Base-by-base conservation (phyloP, 2,329 filamentous ascomycete species). In the Bipolaris victoriae region DNA sequence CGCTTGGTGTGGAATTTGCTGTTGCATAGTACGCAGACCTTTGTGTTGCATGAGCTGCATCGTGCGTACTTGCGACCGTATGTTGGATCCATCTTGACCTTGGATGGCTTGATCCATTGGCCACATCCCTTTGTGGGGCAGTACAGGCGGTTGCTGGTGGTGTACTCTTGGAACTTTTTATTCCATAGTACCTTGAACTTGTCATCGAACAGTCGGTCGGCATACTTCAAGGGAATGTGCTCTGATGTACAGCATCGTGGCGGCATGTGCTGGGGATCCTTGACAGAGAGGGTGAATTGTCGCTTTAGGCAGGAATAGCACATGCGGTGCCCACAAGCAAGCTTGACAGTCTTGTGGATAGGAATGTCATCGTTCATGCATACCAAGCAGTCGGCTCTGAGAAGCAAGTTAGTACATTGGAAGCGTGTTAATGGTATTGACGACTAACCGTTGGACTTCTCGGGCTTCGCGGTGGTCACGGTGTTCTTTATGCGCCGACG, bases 141-240 rank as follows among this genome's bases (percentile, higher is more conserved):
- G 74, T 94, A 94, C 35, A 93, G 82, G 43, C 90, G 86, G 70
- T 91, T 90, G 49, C 84, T 85, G 0, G 88, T 88, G 4, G 89
- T 88, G 67, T 86, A 91, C 72, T 96, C 90, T 65, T 87, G 82
- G 69, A 88, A 95, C 69, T 92, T 94, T 56, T 83, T 84, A 72
- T 95, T 94, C 91, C 91, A 96, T 1, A 81, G 81, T 63, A 82
- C 86, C 78, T 95, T 94, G 81, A 95, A 94, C 51, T 83, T 81
- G 55, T 82, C 72, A 68, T 90, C 85, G 69, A 96, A 92, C 7
- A 95, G 80, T 22, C 83, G 83, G 11, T 94, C 90, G 26, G 94
- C 92, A 71, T 92, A 87, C 64, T 87, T 88, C 6, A 92, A 78
- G 0, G 89, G 86, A 56, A 96, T 96, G 64, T 86, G 84, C 11